These are phyloP conservation scores for Diaporthe aspalathi DNA, from an alignment of 2,329 filamentous ascomycete species.

Conservation along the genomic window DNA sequence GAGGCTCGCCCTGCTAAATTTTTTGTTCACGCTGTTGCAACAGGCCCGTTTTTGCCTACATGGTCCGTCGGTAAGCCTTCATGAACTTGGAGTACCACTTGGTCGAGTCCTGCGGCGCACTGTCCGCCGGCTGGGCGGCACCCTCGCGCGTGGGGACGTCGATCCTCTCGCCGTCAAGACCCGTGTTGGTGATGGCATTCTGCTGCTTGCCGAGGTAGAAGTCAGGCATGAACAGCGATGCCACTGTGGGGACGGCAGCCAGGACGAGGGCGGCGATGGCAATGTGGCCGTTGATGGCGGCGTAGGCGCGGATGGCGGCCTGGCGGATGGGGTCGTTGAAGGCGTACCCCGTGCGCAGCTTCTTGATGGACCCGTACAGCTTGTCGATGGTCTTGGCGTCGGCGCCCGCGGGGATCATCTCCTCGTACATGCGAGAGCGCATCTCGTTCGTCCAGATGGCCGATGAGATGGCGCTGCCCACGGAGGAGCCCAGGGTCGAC, in stretches of 20 bases:
- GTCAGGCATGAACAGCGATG: constrained; percentile 55
- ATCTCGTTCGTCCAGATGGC: constrained; percentile 55
- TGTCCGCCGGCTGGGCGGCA: background rate
- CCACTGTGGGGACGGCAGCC: constrained; percentile 48
- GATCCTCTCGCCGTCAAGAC: constrained; percentile 35
- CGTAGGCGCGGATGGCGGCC: constrained; percentile 52
- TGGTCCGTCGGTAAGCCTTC: constrained; percentile 9
- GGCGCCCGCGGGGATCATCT: constrained; percentile 46
- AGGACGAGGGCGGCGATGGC: constrained; percentile 48
- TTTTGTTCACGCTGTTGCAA: background rate
- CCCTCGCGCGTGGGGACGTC: constrained; percentile 20
- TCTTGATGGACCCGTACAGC: constrained; percentile 52
- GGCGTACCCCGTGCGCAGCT: constrained; percentile 48
- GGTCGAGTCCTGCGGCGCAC: background rate
- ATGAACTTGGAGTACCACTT: constrained; percentile 28
- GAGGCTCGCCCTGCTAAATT: background rate
- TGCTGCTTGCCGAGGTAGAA: constrained; percentile 45
- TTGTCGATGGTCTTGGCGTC: constrained; percentile 43
- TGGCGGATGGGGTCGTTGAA: constrained; percentile 51
- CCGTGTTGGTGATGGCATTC: constrained; percentile 42
- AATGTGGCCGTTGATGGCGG: constrained; percentile 51
- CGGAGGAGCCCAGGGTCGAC: constrained; percentile 52
- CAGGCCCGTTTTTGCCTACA: background rate
- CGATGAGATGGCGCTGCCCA: constrained; percentile 53
- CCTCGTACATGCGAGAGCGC: constrained; percentile 46